Evolutionary conservation across 768 basidiomycete genomes (phyloP).

Genomic region (Leccinum aurantiacum): DNA sequence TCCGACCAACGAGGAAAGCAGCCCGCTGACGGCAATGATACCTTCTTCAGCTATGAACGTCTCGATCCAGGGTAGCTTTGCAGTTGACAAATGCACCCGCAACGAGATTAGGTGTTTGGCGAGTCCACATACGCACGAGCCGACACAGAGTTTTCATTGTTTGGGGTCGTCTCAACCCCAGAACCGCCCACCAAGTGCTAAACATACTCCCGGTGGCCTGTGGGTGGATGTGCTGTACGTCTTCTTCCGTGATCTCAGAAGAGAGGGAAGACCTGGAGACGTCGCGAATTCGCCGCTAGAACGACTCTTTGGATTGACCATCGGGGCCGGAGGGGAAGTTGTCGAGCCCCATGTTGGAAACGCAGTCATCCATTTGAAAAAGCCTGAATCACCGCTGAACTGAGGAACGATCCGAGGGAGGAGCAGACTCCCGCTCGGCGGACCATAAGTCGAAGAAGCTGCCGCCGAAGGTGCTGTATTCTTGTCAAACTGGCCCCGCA

Average conservation of each 20-base stretch:
- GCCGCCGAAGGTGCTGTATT: conserved; percentile 28
- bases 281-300: conserved; percentile 41
- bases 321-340: conserved; percentile 35
- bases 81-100: conserved; percentile 84
- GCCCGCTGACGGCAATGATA: conserved; percentile 55
- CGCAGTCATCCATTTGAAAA: conserved; percentile 69
- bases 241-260: conserved; percentile 31
- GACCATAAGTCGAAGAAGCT: conserved; percentile 55
- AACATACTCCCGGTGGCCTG: conserved; percentile 78
- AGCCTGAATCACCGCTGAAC: conserved; percentile 65
- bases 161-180: conserved; percentile 45
- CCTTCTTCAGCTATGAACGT: conserved; percentile 70
- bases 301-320: conserved; percentile 30
- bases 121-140: conserved; percentile 68
- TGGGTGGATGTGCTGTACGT: conserved; percentile 45
- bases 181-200: conserved; percentile 73
- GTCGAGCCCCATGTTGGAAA: conserved; percentile 54
- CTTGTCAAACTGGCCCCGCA: conserved; percentile 38
- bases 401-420: conserved; percentile 71
- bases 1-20: conserved; percentile 62
- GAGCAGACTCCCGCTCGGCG: conserved; percentile 54
- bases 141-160: conserved; percentile 44
- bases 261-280: conserved; percentile 24
- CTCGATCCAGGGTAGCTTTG: conserved; percentile 72
- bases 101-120: conserved; percentile 79